Base-by-base conservation (phyloP, 345 rosid genomes). In the Lagerstroemia speciosa region DNA sequence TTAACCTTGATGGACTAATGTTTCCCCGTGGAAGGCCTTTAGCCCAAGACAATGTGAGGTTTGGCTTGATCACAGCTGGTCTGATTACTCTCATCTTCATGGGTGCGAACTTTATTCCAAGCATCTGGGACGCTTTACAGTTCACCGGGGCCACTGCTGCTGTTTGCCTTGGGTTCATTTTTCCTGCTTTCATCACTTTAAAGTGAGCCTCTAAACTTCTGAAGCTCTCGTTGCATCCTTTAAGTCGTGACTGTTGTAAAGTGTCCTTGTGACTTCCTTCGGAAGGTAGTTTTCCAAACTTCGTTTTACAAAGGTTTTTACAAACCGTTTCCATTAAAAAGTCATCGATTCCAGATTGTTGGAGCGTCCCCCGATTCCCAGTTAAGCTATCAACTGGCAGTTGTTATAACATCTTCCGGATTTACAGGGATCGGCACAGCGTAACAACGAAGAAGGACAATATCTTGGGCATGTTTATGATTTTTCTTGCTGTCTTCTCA, bases 101-200 rank as follows among this genome's bases (percentile, higher is more conserved):
- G 72, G 96, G 99, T 57, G 95, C 95, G 50, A 94, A 86, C 79
- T 86, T 83, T 72, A 91, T 94, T 57, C 99, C 99, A 37, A 91
- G 92, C 85, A 94, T 94, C 74, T 94, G 97, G 97, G 96, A 86
- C 73, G 99, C 93, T 72, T 94, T 94, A 77, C 96, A 94, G 68
- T 89, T 94, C 66, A 91, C 96, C 48, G 99, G 96, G 75, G 96
- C 99, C 64, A 94, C 97, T 1, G 87, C 96, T 70, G 91, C 93
- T 22, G 93, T 89, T 76, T 91, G 98, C 83, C 78, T 89, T 30
- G 98, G 93, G 65, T 94, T 91, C 90, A 91, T 94, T 50, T 94
- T 94, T 76, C 99, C 99, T 0, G 93, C 99, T 41, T 74, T 92
- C 64, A 74, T 94, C 67, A 79, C 96, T 65, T 91, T 94, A 15